phyloP scores from a whole-genome alignment of 257 asterid species.

The Jacaranda copaia region DNA sequence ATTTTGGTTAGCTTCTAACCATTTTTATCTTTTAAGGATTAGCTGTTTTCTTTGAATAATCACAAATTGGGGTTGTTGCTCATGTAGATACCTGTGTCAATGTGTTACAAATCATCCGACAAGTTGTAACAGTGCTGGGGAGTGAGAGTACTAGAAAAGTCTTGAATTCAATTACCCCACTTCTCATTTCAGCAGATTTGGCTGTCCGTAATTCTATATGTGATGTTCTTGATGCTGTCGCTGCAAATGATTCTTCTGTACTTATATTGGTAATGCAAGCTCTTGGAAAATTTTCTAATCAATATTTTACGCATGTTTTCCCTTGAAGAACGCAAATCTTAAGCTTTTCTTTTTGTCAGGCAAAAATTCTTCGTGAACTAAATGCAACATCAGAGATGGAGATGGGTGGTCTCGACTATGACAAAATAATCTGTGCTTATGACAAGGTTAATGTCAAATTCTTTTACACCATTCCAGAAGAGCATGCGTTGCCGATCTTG shows the following conservation, averaged over 20 bases:
- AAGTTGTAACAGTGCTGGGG: constrained; percentile 57
- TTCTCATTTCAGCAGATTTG: constrained; percentile 68
- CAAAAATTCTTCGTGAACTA: constrained; percentile 71
- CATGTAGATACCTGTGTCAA: constrained; percentile 64
- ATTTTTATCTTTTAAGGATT: not conserved
- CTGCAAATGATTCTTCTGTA: constrained; percentile 69
- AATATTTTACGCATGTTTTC: not conserved
- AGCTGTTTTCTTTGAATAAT: constrained; percentile 19
- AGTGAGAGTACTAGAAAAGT: constrained; percentile 61
- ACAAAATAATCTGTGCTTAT: constrained; percentile 75
- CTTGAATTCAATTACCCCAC: constrained; percentile 67
- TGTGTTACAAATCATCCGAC: constrained; percentile 63
- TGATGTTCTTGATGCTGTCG: constrained; percentile 81
- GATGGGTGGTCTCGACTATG: constrained; percentile 83
- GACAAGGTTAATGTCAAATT: constrained; percentile 62
- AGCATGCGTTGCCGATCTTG: constrained; percentile 74
- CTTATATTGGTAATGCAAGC: constrained; percentile 58
- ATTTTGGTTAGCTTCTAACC: constrained; percentile 63
- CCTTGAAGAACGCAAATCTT: constrained; percentile 9
- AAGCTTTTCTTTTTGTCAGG: constrained; percentile 55
- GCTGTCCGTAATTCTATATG: constrained; percentile 71
- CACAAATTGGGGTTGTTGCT: constrained; percentile 30
- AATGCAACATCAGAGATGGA: constrained; percentile 76
- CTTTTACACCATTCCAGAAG: constrained; percentile 61
- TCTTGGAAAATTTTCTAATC: constrained; percentile 4